A percentile compares a stretch with the other conserved stretches of the same genome.
Conservation (phyloP, 305 asterid species). For the Fraxinus sp. region DNA sequence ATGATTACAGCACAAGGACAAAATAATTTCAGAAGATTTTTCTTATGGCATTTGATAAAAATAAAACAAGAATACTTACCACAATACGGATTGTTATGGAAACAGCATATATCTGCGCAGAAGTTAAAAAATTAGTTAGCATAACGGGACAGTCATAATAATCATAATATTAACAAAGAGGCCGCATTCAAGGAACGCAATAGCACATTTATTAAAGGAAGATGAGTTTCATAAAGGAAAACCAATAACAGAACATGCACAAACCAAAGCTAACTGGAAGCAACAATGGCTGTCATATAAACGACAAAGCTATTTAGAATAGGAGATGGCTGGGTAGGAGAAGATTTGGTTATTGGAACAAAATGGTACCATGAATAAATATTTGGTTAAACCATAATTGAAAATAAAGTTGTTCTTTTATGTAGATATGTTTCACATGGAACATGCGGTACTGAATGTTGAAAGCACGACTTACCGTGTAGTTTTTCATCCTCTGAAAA, state of each 20-base stretch:
- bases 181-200: background rate
- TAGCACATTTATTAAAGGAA: background rate
- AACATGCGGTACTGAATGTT: background rate
- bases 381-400: background rate
- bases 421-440: background rate
- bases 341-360: background rate
- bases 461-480: constrained; percentile 47
- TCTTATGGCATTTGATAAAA: background rate
- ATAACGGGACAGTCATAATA: background rate
- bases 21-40: background rate
- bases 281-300: background rate
- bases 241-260: background rate
- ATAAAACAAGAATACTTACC: constrained; percentile 43
- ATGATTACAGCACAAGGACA: background rate
- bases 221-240: background rate
- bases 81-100: constrained; percentile 88
- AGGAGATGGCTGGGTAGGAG: background rate
- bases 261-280: background rate
- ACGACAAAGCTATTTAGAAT: background rate
- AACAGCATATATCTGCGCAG: constrained; percentile 76
- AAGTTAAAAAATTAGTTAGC: constrained; percentile 29
- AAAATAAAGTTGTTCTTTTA: background rate
- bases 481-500: constrained; percentile 79
- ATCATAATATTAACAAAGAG: background rate
- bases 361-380: background rate